Evolutionary conservation across 108 stramenopile species (phyloP), one percentile per base, ranked within the genome.

Genomic region (Fragilaria crotonensis): DNA sequence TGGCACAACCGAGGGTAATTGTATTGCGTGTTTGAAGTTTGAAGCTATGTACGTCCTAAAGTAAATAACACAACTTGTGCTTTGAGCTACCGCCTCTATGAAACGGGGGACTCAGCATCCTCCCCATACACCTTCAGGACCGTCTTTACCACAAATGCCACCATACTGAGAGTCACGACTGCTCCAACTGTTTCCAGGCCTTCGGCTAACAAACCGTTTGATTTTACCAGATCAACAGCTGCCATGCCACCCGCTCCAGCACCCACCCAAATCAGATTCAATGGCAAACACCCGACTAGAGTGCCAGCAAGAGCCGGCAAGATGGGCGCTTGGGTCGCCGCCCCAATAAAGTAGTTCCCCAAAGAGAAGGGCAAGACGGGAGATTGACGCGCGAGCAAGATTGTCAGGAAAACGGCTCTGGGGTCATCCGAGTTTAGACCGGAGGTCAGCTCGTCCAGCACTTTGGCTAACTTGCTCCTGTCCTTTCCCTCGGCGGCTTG

Each of bases 311-410:
- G 28, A 4, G 27, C 53, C 23, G 53, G 53, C n/a, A 54, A 28
- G n/a, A 54, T 28, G 26, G 53, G 25, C 4, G 53, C 53, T 54
- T 25, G n/a, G 25, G 53, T 28, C 5, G 53, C 53, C 4, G 53
- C 53, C 28, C 53, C 53, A n/a, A 54, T 28, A 25, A 54, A 28
- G 53, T 54, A 54, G 14, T 54, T 54, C 26, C 53, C 53, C 53
- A 54, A 29, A 14, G 26, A 28, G 28, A 54, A 54, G 4, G 53
- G 53, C 25, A 54, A 27, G 4, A 54, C 27, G 53, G 53, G 53
- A 25, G 53, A 54, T 54, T 54, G 53, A 28, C 53, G 21, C n/a
- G 53, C 53, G 5, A 54, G n/a, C 3, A 54, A 27, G 4, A 54
- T 29, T 25, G 53, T 54, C 26, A 28, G 25, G 28, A 54, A 54